Conservation (phyloP, 208 protist genomes). For the Wallacemonas collosoma region DNA sequence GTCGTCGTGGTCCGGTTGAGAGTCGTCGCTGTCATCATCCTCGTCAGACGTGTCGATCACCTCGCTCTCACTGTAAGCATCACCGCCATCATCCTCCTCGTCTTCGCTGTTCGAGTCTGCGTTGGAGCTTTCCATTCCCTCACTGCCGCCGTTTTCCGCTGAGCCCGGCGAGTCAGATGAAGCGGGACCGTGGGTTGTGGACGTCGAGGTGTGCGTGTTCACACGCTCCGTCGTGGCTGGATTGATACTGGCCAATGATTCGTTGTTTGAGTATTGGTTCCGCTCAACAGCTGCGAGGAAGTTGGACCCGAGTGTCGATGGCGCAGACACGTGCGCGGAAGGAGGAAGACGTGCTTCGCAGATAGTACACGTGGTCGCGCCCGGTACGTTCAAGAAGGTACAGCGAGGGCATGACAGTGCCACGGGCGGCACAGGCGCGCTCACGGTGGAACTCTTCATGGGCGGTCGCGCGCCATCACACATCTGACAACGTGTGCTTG, state of each 20-base stretch:
- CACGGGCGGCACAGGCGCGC: neutral
- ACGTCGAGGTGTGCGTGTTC: neutral
- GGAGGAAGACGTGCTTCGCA: conserved; percentile 27
- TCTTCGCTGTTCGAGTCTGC: conserved; percentile 9
- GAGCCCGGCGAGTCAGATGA: neutral
- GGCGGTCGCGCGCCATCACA: neutral
- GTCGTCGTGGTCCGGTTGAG: neutral
- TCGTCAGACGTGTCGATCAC: neutral
- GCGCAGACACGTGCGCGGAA: neutral
- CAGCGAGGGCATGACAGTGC: conserved; percentile 31
- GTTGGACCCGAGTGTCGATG: neutral
- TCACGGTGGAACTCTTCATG: neutral
- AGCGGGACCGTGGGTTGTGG: neutral
- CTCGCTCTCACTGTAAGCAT: conserved; percentile 10
- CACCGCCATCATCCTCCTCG: conserved; percentile 27
- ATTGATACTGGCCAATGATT: too few species aligned
- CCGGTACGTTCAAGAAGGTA: conserved; percentile 36
- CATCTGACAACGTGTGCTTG: neutral
- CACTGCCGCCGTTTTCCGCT: neutral
- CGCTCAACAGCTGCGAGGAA: neutral
- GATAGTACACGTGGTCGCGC: conserved; percentile 27
- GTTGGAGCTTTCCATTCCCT: neutral
- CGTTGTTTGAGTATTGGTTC: too few species aligned
- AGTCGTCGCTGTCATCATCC: conserved; percentile 14
- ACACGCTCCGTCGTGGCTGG: too few species aligned